Conservation (phyloP, 305 asterid species). For the Fraxinus ornus region DNA sequence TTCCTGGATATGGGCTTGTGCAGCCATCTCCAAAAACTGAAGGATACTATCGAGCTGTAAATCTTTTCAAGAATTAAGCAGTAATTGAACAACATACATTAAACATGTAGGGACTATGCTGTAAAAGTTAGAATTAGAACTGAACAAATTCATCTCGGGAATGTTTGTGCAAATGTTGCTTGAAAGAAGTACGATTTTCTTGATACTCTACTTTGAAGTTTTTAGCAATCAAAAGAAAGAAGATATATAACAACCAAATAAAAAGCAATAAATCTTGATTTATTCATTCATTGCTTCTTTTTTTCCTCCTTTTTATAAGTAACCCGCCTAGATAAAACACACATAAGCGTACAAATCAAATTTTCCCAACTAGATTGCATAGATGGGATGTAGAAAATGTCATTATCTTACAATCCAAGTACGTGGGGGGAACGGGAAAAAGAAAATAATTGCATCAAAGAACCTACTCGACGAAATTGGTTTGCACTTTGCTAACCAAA, state of each 20-base stretch:
- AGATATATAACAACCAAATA: neutral
- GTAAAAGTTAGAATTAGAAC: neutral
- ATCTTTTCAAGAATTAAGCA: neutral
- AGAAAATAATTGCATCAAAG: neutral
- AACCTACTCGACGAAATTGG: constrained; percentile 50
- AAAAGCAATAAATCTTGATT: neutral
- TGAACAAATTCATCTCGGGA: neutral
- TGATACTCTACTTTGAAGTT: neutral
- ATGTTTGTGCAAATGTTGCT: neutral
- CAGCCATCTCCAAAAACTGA: neutral
- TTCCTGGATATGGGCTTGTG: neutral
- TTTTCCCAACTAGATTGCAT: neutral
- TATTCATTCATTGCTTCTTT: neutral
- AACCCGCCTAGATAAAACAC: neutral
- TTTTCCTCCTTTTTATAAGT: too few species aligned
- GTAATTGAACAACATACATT: neutral
- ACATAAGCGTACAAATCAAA: neutral
- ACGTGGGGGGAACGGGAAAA: too few species aligned
- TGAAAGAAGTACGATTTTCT: neutral
- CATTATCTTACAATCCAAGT: too few species aligned
- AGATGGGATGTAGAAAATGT: neutral
- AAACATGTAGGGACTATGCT: neutral
- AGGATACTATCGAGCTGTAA: too few species aligned
- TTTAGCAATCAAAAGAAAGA: neutral
- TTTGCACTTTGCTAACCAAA: constrained; percentile 68